phyloP scores from a whole-genome alignment of 495 filamentous ascomycete genomes.

The Rhypophila decipiens region DNA sequence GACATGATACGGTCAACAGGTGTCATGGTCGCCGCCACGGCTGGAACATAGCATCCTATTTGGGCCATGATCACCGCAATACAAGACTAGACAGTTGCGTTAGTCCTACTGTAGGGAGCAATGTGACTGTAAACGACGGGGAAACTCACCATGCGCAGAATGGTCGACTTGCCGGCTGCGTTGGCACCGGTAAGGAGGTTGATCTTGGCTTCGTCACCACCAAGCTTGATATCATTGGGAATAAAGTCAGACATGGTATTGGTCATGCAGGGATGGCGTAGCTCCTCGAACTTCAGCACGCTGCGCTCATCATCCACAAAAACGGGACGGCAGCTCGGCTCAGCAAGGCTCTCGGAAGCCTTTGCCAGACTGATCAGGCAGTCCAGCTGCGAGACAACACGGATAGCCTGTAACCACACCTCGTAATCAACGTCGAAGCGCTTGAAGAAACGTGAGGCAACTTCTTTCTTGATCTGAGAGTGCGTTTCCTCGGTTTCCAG shows the following conservation, averaged over 20 bases:
- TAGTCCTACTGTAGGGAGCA: conserved; percentile 11
- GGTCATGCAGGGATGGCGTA: conserved; percentile 91
- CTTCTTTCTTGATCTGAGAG: conserved; percentile 83
- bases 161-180: conserved; percentile 96
- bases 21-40: conserved; percentile 74
- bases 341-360: conserved; percentile 73
- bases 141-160: conserved; percentile 79
- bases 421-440: conserved; percentile 84
- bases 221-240: conserved; percentile 87
- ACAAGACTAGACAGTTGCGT: conserved; percentile 50
- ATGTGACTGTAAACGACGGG: neutral
- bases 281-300: conserved; percentile 82
- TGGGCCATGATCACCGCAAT: conserved; percentile 98
- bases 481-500: conserved; percentile 95
- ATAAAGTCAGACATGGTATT: conserved; percentile 91
- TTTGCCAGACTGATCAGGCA: conserved; percentile 90
- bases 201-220: conserved; percentile 74
- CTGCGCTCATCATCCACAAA: conserved; percentile 82
- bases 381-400: conserved; percentile 85
- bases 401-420: conserved; percentile 82
- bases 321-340: conserved; percentile 78
- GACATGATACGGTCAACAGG: conserved; percentile 98
- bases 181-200: conserved; percentile 94
- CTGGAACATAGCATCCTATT: conserved; percentile 89
- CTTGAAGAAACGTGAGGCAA: conserved; percentile 74